These are phyloP conservation scores for Cocos nucifera DNA, from an alignment of 176 grass and related monocot species.

Conservation along the genomic window DNA sequence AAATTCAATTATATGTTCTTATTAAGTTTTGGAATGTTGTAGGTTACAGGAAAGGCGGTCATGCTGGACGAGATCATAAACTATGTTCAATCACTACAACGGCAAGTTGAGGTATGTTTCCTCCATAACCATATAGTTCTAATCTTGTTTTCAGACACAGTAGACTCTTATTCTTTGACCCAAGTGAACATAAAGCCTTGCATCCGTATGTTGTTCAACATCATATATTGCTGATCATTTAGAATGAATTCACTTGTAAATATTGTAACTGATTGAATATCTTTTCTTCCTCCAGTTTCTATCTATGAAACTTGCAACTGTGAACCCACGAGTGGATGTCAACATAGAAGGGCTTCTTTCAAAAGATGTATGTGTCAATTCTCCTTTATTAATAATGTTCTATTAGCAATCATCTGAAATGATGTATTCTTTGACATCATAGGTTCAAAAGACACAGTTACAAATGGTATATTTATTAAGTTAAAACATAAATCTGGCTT, in stretches of 20 bases:
- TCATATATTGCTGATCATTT: no score
- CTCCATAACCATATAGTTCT: background rate
- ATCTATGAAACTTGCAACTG: constrained; percentile 24
- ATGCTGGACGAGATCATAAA: constrained; percentile 30
- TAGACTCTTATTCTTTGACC: no score
- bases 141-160: background rate
- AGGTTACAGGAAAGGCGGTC: constrained; percentile 25
- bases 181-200: no score
- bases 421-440: background rate
- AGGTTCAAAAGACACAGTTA: background rate
- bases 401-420: background rate
- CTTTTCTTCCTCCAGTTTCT: constrained; percentile 13
- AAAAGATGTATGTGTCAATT: constrained; percentile 9
- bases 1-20: background rate
- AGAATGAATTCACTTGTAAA: background rate
- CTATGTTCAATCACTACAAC: constrained; percentile 22
- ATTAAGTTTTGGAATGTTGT: background rate
- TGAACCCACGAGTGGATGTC: constrained; percentile 15
- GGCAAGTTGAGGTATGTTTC: constrained; percentile 21
- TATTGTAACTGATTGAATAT: background rate
- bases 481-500: background rate
- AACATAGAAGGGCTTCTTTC: constrained; percentile 14
- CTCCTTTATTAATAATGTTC: background rate
- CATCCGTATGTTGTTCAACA: no score
- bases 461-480: background rate